Evolutionary conservation across 495 filamentous ascomycete genomes (phyloP), one percentile per base, ranked within the genome.

Genomic region (Hypoxylon fragiforme): DNA sequence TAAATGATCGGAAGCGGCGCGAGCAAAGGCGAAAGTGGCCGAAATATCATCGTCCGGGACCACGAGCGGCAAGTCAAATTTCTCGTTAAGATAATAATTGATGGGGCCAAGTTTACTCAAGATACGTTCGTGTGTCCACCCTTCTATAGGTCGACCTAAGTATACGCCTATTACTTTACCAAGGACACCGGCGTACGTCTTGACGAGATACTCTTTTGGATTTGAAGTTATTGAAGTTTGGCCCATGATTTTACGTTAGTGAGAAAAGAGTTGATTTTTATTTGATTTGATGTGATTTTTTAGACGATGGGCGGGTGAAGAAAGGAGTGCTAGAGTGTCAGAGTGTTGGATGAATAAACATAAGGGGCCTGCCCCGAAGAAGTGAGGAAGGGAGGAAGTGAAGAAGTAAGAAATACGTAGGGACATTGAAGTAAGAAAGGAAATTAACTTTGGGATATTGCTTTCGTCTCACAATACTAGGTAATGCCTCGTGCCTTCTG

Each of bases 91-190:
- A 35, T 63, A 70, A 36, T 68, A 60, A 8, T 47, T 54, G n/a
- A 70, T 47, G 13, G 55, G 63, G 18, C 67, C 67, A 0, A 70
- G 46, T 19, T 68, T 44, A 1, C 43, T 5, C 8, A 70, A 2
- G 26, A 70, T 70, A 7, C 54, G 50, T 18, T 68, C 37, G 38
- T 70, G 61, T n/a, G 65, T 62, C 67, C 67, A 70, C 9, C 63
- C 63, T 20, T 70, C 67, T 40, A 70, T 63, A 0, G 67, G 67
- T 0, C 67, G 62, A 14, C 67, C 67, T 13, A 70, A 30, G 31
- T 68, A 68, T 7, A 70, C 67, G 4, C 67, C 67, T 26, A 70
- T 67, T 8, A 70, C 39, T 41, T 70, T 70, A 2, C 67, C 67
- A 9, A 70, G 65, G 12, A 70, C 67, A 12, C 67, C 67, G 4